Evolutionary conservation across 2,329 filamentous ascomycete species (phyloP).

Genomic region (Pseudogymnoascus sp.): DNA sequence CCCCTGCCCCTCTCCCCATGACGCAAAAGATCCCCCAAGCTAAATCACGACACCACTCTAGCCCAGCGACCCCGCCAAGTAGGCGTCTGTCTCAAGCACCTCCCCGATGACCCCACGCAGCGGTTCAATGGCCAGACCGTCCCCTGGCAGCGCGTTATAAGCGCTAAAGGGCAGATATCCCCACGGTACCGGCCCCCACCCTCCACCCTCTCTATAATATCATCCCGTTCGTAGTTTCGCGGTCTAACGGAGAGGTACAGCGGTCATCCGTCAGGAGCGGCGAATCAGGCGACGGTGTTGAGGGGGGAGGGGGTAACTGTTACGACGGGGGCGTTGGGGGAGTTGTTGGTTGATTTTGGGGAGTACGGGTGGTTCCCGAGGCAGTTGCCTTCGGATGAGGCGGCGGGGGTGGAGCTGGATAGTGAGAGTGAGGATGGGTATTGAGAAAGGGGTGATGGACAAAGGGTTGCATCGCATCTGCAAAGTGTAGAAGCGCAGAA

Average conservation of each 20-base stretch:
- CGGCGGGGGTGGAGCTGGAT: constrained; percentile 25
- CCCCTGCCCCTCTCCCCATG: too few species aligned
- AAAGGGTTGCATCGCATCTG: too few species aligned
- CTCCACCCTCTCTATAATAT: background rate
- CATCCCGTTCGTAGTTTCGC: background rate
- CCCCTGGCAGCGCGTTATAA: constrained; percentile 92
- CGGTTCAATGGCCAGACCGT: constrained; percentile 70
- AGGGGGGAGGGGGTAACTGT: constrained; percentile 31
- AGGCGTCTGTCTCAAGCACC: constrained; percentile 80
- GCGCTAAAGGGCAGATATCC: constrained; percentile 77
- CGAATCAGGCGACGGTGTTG: constrained; percentile 30
- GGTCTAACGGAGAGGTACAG: constrained; percentile 17
- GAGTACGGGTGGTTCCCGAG: constrained; percentile 37
- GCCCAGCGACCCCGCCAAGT: constrained; percentile 75
- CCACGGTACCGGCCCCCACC: constrained; percentile 54
- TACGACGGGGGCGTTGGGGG: constrained; percentile 26
- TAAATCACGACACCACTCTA: constrained; percentile 25
- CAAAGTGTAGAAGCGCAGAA: too few species aligned
- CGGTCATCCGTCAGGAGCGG: constrained; percentile 28
- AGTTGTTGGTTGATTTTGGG: constrained; percentile 29
- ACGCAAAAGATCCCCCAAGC: too few species aligned
- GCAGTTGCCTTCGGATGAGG: constrained; percentile 18
- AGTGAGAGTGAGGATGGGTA: constrained; percentile 28
- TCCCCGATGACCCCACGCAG: constrained; percentile 47
- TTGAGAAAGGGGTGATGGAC: too few species aligned